Evolutionary conservation across 768 basidiomycete species (phyloP), one percentile per base, ranked within the genome.

Genomic region (Boletus tomentosulus): DNA sequence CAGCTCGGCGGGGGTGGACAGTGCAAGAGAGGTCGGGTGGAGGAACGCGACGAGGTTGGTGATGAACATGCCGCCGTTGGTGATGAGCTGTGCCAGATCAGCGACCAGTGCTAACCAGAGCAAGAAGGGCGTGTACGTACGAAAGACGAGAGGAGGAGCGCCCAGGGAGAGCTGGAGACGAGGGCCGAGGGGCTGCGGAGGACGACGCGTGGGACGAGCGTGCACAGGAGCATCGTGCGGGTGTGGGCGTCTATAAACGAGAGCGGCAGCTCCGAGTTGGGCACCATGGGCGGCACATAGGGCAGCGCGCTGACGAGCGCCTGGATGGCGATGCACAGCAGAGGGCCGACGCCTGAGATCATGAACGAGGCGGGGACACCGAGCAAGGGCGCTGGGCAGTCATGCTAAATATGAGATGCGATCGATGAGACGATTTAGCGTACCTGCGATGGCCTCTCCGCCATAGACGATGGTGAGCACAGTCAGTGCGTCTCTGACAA

Each of bases 21-120:
- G 68, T 6, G 79, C 63, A 54, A 91, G 75, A 0, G 86, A 74
- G 6, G 84, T 83, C 0, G 92, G 89, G 55, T 85, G 81, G 39
- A 92, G 76, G 71, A 91, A 82, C 35, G 85, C 86, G 72, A 87
- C 80, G 45, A 87, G 73, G 72, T 86, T 88, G 31, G 80, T 77
- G 58, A 90, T 62, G 76, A 95, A 88, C 76, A 90, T 91, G 6
- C 91, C 91, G 3, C 80, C 84, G 66, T 92, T 92, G 44, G 89
- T 83, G 31, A 80, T 78, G 47, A 86, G 62, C 89, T 90, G 57
- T 31, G 28, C 3, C 13, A 9, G 22, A 43, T 43, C 42, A 43
- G 41, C 22, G 9, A 19, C 22, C 15, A 12, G 19, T 19, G 19
- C 19, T 19, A 19, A 19, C 24, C 22, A 4, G 25, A n/a, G 42